phyloP scores from a whole-genome alignment of 2,329 filamentous ascomycete genomes.

The Cadophora sp. region DNA sequence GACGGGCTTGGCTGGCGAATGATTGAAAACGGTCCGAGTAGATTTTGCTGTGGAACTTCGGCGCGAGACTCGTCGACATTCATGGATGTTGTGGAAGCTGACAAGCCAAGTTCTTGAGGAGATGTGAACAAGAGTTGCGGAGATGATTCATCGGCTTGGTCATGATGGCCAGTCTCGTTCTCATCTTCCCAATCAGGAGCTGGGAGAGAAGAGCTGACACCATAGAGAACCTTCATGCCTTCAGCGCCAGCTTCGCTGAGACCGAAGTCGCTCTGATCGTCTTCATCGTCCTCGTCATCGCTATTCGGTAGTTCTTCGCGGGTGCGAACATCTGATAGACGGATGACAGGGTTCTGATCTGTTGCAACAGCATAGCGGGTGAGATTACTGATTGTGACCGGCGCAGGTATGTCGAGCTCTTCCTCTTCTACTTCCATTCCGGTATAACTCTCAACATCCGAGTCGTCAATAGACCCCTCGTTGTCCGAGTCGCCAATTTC shows the following conservation, averaged over 20 bases:
- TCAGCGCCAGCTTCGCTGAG: constrained; percentile 39
- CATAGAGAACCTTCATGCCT: constrained; percentile 35
- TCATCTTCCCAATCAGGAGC: background rate
- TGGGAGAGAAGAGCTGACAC: constrained; percentile 26
- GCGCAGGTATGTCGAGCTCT: constrained; percentile 5
- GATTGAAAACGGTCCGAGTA: background rate
- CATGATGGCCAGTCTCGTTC: background rate
- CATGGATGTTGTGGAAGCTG: background rate
- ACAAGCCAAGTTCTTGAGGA: background rate
- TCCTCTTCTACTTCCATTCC: constrained; percentile 22
- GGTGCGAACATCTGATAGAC: constrained; percentile 23
- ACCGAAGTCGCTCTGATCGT: constrained; percentile 37
- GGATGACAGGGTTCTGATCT: constrained; percentile 18
- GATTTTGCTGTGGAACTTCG: background rate
- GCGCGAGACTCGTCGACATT: background rate
- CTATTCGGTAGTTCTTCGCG: constrained; percentile 14
- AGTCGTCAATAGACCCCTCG: constrained; percentile 16
- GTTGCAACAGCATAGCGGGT: constrained; percentile 20
- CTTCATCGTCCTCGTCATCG: constrained; percentile 26
- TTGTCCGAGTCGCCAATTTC: constrained; percentile 17
- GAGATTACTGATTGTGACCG: constrained; percentile 3
- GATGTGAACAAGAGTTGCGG: background rate
- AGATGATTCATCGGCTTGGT: background rate
- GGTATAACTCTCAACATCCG: constrained; percentile 20
- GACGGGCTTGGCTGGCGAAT: constrained; percentile 47